A percentile compares a stretch with the other conserved stretches of the same genome.
Conservation (phyloP, 148 eudicot species). For the Vaccinium corymbosum region DNA sequence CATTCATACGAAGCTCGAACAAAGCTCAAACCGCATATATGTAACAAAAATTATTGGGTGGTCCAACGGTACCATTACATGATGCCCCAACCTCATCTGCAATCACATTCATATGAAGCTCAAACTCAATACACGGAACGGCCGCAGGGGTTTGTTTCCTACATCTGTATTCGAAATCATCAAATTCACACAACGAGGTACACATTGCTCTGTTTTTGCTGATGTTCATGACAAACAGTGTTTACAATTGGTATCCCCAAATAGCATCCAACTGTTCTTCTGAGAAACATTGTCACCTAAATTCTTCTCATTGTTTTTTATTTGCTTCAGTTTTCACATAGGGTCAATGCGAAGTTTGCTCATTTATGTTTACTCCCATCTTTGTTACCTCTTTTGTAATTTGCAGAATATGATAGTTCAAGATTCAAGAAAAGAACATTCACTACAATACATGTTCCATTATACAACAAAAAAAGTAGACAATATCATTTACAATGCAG, state of each 20-base stretch:
- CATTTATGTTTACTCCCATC: neutral
- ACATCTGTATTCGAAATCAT: neutral
- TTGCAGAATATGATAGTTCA: neutral
- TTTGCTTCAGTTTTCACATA: neutral
- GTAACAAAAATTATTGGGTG: neutral
- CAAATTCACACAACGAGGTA: neutral
- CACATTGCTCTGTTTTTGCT: neutral
- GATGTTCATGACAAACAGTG: neutral
- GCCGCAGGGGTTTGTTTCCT: neutral
- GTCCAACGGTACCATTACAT: neutral
- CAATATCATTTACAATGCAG: conserved; percentile 13
- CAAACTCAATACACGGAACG: neutral
- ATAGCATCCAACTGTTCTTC: too few species aligned
- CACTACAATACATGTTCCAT: neutral
- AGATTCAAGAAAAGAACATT: neutral
- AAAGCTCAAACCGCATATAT: too few species aligned
- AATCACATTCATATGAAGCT: neutral
- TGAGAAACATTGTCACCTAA: neutral
- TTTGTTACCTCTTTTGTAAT: neutral
- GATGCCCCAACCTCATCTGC: neutral
- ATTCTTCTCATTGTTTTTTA: neutral
- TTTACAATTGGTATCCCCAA: neutral
- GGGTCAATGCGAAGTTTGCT: neutral
- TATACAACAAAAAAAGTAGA: too few species aligned
- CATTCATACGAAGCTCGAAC: too few species aligned